Conservation (phyloP, 1,139 yeast species). For the Kazachstania sp. region DNA sequence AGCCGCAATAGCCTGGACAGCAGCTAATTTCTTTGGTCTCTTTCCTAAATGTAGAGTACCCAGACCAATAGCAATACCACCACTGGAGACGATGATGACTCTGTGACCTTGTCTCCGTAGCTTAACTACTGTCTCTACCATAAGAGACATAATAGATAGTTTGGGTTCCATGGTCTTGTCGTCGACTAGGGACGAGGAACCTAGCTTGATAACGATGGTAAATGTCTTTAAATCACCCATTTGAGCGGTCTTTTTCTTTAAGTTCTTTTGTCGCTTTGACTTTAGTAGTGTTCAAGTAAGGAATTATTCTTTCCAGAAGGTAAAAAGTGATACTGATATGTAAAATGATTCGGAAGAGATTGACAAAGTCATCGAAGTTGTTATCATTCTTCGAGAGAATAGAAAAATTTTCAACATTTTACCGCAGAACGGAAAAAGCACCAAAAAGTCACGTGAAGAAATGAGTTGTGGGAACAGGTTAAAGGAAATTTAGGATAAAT, state of each 20-base stretch:
- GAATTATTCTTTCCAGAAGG: too few relatives aligned
- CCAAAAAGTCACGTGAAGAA: too few relatives aligned
- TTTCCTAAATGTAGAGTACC: conserved; percentile 55
- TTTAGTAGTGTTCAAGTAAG: neutral
- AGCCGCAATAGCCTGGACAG: conserved; percentile 90
- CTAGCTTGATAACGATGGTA: conserved; percentile 71
- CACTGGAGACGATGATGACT: conserved; percentile 85
- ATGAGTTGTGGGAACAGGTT: too few relatives aligned
- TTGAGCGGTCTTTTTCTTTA: neutral
- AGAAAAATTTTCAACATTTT: too few relatives aligned
- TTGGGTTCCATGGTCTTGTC: conserved; percentile 82
- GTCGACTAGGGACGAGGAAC: conserved; percentile 90
- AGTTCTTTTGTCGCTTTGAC: neutral
- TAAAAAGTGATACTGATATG: too few relatives aligned
- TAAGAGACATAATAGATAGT: conserved; percentile 81
- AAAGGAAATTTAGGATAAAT: too few relatives aligned
- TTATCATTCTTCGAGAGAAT: too few relatives aligned
- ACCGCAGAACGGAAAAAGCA: too few relatives aligned
- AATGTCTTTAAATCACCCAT: conserved; percentile 26
- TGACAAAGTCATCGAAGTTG: too few relatives aligned
- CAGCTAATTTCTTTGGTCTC: conserved; percentile 71
- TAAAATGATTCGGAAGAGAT: too few relatives aligned
- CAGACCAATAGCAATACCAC: conserved; percentile 95
- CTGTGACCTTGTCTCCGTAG: conserved; percentile 81
- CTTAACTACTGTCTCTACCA: conserved; percentile 83